These are phyloP conservation scores for Crinitomyces ghanaensis DNA, from an alignment of 805 yeast species.

Conservation along the genomic window DNA sequence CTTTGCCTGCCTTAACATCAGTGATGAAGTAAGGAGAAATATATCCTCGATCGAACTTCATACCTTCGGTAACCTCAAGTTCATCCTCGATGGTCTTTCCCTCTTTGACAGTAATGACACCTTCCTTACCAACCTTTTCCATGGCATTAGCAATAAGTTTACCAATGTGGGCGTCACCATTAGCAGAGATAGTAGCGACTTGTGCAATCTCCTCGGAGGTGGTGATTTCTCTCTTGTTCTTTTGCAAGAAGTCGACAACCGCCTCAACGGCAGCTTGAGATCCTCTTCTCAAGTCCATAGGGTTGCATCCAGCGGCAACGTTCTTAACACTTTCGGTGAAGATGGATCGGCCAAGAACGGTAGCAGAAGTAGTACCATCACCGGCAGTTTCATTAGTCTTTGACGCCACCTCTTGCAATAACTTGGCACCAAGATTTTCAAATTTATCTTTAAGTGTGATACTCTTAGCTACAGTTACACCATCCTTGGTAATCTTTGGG, in stretches of 20 bases:
- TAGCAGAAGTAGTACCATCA: conserved; percentile 97
- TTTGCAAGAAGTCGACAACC: conserved; percentile 71
- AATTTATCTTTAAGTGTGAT: conserved; percentile 76
- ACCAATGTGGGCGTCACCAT: conserved; percentile 92
- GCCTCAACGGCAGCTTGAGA: conserved; percentile 94
- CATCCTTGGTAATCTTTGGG: conserved; percentile 98
- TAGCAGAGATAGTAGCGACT: conserved; percentile 96
- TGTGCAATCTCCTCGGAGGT: conserved; percentile 93
- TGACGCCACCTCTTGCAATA: conserved; percentile 92
- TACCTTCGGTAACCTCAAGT: conserved; percentile 94
- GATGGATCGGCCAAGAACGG: conserved; percentile 90
- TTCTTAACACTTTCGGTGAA: conserved; percentile 91
- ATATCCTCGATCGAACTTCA: conserved; percentile 96
- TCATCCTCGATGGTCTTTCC: conserved; percentile 96
- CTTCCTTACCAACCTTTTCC: conserved; percentile 98
- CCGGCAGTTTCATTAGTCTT: conserved; percentile 97
- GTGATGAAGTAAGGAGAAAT: conserved; percentile 95
- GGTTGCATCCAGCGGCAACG: conserved; percentile 98
- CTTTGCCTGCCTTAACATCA: conserved; percentile 82
- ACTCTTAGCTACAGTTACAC: conserved; percentile 92
- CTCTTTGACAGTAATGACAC: conserved; percentile 95
- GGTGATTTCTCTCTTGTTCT: conserved; percentile 85
- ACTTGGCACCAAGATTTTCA: conserved; percentile 93
- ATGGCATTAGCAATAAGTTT: conserved; percentile 83
- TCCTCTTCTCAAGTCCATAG: conserved; percentile 96